Evolutionary conservation across 2,329 filamentous ascomycete genomes (phyloP).

Genomic region (Colletotrichum sp.): DNA sequence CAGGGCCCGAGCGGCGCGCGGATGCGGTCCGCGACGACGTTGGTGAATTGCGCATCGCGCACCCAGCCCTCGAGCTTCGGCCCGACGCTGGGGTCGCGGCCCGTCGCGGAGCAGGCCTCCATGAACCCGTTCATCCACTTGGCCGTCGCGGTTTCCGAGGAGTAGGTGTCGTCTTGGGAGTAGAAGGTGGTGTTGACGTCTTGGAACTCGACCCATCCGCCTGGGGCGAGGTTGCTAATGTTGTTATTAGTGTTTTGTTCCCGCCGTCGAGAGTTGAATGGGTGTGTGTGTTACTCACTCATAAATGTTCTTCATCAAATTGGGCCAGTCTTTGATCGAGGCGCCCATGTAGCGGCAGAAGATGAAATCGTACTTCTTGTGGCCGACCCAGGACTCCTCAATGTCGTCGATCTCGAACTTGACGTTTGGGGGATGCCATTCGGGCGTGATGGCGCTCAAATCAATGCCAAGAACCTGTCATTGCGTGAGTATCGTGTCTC

Average conservation of each 20-base stretch:
- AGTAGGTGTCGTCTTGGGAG: constrained; percentile 27
- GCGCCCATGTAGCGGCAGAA: constrained; percentile 24
- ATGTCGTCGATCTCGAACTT: constrained; percentile 71
- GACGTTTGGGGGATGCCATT: constrained; percentile 61
- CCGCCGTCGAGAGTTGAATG: rapidly evolving
- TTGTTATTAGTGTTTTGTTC: not conserved
- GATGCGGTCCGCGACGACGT: constrained; percentile 31
- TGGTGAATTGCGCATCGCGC: constrained; percentile 40
- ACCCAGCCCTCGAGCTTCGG: constrained; percentile 34
- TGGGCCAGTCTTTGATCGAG: constrained; percentile 8
- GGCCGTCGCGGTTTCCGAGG: not conserved
- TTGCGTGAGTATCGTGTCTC: not conserved
- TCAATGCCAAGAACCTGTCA: constrained; percentile 1
- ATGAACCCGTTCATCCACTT: constrained; percentile 24
- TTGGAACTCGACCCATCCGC: constrained; percentile 35
- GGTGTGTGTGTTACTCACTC: not conserved
- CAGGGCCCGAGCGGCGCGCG: constrained; percentile 39
- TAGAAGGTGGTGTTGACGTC: constrained; percentile 25
- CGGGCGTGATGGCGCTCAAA: not conserved
- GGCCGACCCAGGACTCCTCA: constrained; percentile 50
- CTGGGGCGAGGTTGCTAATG: constrained; percentile 35
- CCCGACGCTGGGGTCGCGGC: constrained; percentile 35
- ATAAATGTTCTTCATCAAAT: constrained; percentile 11
- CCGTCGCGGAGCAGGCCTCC: constrained; percentile 24
- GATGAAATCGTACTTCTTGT: constrained; percentile 37